Conservation (phyloP, 164 flowering plant genomes). For the Magnolia sinica region DNA sequence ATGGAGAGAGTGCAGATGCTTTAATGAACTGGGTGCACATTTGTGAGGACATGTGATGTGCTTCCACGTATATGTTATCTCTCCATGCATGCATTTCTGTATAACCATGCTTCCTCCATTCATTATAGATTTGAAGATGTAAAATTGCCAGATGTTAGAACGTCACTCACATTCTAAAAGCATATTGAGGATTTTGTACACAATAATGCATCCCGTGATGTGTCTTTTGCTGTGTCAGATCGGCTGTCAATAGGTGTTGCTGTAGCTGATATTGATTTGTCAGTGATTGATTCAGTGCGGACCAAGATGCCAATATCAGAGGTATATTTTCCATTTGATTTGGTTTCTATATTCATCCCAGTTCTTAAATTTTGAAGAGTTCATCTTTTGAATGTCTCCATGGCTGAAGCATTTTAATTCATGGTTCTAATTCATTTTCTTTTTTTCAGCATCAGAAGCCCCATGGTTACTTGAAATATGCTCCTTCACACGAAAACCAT, state of each 20-base stretch:
- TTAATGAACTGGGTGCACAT: too few relatives aligned
- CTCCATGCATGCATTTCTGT: background rate
- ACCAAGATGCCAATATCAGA: slow-evolving; percentile 70
- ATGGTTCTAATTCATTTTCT: slow-evolving; percentile 8
- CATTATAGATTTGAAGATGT: background rate
- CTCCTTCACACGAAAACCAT: background rate
- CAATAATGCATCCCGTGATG: background rate
- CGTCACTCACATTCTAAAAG: too few relatives aligned
- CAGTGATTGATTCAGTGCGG: slow-evolving; percentile 65
- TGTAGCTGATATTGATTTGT: slow-evolving; percentile 81
- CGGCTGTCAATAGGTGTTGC: slow-evolving; percentile 68
- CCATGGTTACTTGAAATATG: slow-evolving; percentile 48
- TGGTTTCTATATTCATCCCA: too few relatives aligned
- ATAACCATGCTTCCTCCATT: background rate
- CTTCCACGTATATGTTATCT: background rate
- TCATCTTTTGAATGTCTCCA: background rate
- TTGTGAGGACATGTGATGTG: background rate
- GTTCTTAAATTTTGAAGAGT: background rate
- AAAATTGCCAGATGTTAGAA: too few relatives aligned
- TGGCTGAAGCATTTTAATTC: background rate
- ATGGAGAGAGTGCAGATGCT: too few relatives aligned
- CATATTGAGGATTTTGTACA: background rate
- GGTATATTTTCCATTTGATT: slow-evolving; percentile 33
- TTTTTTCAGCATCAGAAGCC: slow-evolving; percentile 61
- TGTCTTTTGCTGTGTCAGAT: slow-evolving; percentile 44